phyloP scores from a whole-genome alignment of 1,284 basidiomycete species.

The Coniophora puteana region DNA sequence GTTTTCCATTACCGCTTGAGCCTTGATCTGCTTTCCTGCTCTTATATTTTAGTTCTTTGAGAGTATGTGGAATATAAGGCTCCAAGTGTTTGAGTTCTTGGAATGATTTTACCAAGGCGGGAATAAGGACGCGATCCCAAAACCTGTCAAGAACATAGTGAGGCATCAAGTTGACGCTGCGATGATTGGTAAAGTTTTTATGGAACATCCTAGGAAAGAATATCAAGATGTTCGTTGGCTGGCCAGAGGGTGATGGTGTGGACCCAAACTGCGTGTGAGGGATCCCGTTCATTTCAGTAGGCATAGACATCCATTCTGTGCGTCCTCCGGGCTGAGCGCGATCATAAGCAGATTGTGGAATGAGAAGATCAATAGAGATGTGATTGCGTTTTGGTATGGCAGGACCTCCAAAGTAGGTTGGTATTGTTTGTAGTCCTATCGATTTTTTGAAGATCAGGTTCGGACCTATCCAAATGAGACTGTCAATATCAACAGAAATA shows the following conservation, averaged over 20 bases:
- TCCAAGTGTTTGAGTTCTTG: neutral
- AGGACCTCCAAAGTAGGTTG: conserved; percentile 2
- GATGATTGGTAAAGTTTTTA: neutral
- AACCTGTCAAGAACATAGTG: conserved; percentile 9
- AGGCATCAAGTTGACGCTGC: conserved; percentile 7
- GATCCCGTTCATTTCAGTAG: conserved; percentile 3
- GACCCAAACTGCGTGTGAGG: conserved; percentile 9
- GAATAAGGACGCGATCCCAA: conserved; percentile 12
- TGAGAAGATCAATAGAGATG: conserved; percentile 9
- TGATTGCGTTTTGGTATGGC: conserved; percentile 11
- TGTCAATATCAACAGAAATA: conserved; percentile 13
- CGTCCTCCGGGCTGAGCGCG: neutral
- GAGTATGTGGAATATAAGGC: conserved; percentile 5
- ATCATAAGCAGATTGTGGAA: conserved; percentile 11
- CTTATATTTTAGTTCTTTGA: conserved; percentile 10
- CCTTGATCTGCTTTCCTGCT: neutral
- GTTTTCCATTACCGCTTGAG: neutral
- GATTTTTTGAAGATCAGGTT: neutral
- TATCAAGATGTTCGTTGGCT: conserved; percentile 9
- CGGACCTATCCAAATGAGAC: conserved; percentile 13
- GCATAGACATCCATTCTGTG: conserved; percentile 10
- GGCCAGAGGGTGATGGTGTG: neutral
- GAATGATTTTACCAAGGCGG: neutral
- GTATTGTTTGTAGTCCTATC: conserved; percentile 6
- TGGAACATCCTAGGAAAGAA: conserved; percentile 19